Conservation (phyloP, 73 alveolate species). For the Tetrahymena borealis region DNA sequence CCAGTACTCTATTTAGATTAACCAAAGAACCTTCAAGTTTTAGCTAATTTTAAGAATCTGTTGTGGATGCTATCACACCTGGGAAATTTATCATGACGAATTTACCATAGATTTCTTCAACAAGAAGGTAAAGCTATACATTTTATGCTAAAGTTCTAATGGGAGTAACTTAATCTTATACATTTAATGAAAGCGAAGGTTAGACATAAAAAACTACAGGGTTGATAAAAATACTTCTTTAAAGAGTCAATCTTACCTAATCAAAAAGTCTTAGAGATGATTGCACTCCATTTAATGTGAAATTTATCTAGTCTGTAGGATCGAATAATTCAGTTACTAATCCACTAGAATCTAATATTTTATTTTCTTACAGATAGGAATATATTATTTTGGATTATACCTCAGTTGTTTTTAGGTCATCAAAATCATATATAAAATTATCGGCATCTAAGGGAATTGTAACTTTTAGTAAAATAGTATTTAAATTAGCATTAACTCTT, state of each 20-base stretch:
- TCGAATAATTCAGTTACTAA: background rate
- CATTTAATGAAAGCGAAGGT: background rate
- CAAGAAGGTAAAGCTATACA: background rate
- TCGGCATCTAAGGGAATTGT: background rate
- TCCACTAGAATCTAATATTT: background rate
- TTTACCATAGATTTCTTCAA: background rate
- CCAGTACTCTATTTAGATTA: background rate
- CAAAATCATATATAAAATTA: background rate
- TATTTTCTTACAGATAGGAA: background rate
- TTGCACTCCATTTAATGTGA: background rate
- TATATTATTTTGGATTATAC: background rate
- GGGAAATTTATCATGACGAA: background rate
- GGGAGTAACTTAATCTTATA: background rate
- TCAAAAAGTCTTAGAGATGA: background rate
- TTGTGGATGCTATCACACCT: background rate
- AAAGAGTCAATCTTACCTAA: background rate
- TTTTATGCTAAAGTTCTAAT: background rate
- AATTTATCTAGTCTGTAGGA: background rate
- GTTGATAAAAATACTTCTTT: background rate
- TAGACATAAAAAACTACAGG: background rate
- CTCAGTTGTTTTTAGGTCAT: background rate
- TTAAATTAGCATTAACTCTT: background rate
- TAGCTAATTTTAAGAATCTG: background rate
- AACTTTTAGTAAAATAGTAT: background rate
- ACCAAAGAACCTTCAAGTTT: background rate